Evolutionary conservation across 148 eudicot genomes (phyloP).

Genomic region (Cornus florida): DNA sequence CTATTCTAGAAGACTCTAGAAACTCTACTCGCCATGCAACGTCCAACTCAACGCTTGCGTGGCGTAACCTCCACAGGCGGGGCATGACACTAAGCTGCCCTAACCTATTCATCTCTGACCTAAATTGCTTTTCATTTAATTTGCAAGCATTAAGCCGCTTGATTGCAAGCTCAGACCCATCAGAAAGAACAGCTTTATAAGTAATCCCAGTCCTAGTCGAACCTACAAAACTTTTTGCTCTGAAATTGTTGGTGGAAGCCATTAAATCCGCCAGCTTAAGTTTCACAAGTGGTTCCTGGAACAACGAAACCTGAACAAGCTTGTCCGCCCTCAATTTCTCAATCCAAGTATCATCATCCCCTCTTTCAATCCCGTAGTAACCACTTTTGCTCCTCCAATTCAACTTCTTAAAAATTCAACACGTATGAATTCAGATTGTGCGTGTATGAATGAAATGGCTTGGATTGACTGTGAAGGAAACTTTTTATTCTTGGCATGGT

Average conservation of each 20-base stretch:
- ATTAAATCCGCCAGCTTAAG: slow-evolving; percentile 67
- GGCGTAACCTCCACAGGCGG: too few species aligned
- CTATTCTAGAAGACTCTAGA: too few species aligned
- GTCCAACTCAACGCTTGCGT: too few species aligned
- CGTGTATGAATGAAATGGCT: too few species aligned
- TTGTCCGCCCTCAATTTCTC: slow-evolving; percentile 59
- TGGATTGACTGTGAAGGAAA: too few species aligned
- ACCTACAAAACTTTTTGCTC: slow-evolving; percentile 35
- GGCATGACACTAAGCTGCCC: slow-evolving; percentile 74
- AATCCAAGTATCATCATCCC: slow-evolving; percentile 53
- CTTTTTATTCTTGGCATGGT: too few species aligned
- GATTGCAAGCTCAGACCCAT: slow-evolving; percentile 77
- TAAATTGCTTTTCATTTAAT: slow-evolving; percentile 70
- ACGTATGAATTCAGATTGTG: too few species aligned
- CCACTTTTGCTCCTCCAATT: slow-evolving; percentile 33
- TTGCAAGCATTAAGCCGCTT: slow-evolving; percentile 69
- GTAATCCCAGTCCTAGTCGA: slow-evolving; percentile 70
- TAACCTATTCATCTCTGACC: slow-evolving; percentile 59
- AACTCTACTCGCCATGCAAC: too few species aligned
- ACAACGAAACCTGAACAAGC: slow-evolving; percentile 68
- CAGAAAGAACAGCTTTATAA: slow-evolving; percentile 62
- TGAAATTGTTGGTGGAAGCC: slow-evolving; percentile 62
- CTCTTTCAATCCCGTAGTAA: slow-evolving; percentile 37
- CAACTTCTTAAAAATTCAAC: slow-evolving; percentile 32
- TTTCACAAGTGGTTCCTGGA: slow-evolving; percentile 78